Base-by-base conservation (phyloP, 768 basidiomycete species). In the Suillus occidentalis region DNA sequence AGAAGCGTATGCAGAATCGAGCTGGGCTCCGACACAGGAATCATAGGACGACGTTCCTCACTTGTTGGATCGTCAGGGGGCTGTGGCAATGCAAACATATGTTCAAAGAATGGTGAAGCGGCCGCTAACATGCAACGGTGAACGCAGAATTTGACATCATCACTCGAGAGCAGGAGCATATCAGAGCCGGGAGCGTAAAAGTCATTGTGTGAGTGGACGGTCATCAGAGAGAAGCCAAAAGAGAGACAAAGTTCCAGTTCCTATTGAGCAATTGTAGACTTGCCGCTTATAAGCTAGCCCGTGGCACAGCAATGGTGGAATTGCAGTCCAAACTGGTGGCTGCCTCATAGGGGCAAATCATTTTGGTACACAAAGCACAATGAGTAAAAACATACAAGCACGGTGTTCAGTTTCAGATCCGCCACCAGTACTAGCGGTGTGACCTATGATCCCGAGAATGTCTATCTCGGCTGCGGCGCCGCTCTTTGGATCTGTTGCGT, bases 81-180 rank as follows among this genome's bases (percentile, higher is more conserved):
- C 67, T 90, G 89, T 6, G 90, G 88, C 20, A 91, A 77, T 25
- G 84, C 73, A 70, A 92, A 88, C 87, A 91, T 86, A 63, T 88
- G 84, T 60, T 75, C 72, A 75, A 91, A 92, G 76, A 91, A 88
- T 2, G 86, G 81, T 6, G 90, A 91, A 1, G 88, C 87, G 6
- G 81, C 78, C 13, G 84, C 77, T 57, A 92, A 83, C 66, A 92
- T 82, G 72, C 82, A 84, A 65, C 81, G 80, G 75, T 90, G 90
- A 39, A 87, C 84, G 49, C 78, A 82, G 70, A 91, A 90, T 68
- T 85, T 81, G 60, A 81, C 76, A 6, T 71, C 73, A 60, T 74
- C 70, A 65, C 72, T 72, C 0, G 87, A 84, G 22, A 83, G 78
- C 64, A 89, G 79, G 64, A 84, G 71, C 66, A 85, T 65, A 71